These are phyloP conservation scores for Theileria equi DNA, from an alignment of 169 alveolate genomes.

Conservation along the genomic window DNA sequence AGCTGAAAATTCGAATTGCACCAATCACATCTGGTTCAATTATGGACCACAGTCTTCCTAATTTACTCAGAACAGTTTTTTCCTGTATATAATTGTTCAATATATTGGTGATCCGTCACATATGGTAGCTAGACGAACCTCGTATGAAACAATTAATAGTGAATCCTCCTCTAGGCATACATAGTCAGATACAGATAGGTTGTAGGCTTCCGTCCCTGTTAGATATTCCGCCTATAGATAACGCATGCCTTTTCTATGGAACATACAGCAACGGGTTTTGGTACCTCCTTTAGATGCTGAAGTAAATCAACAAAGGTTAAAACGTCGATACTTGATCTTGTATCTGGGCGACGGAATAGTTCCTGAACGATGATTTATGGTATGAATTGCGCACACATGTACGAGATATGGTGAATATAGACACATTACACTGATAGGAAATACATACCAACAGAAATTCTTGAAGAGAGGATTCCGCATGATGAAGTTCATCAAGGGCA, in stretches of 20 bases:
- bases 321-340: slow-evolving; percentile 28
- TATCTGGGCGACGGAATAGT: slow-evolving; percentile 54
- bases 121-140: background rate
- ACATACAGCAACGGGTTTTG: slow-evolving; percentile 32
- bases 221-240: slow-evolving; percentile 14
- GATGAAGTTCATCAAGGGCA: slow-evolving; percentile 22
- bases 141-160: slow-evolving; percentile 44
- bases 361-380: slow-evolving; percentile 11
- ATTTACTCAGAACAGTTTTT: slow-evolving; percentile 67
- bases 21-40: slow-evolving; percentile 76
- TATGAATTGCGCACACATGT: background rate
- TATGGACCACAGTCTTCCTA: slow-evolving; percentile 76
- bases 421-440: background rate
- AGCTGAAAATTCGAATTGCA: slow-evolving; percentile 56
- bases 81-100: slow-evolving; percentile 58
- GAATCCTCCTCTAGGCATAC: slow-evolving; percentile 8
- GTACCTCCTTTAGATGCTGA: slow-evolving; percentile 28
- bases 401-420: background rate
- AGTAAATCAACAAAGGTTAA: slow-evolving; percentile 44
- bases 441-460: slow-evolving; percentile 46
- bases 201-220: slow-evolving; percentile 15
- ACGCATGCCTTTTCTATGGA: background rate
- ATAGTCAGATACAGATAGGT: slow-evolving; percentile 50
- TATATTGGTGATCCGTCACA: background rate
- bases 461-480: slow-evolving; percentile 34